Evolutionary conservation across 768 basidiomycete genomes (phyloP), one percentile per base, ranked within the genome.

Genomic region (Galerina sulciceps): DNA sequence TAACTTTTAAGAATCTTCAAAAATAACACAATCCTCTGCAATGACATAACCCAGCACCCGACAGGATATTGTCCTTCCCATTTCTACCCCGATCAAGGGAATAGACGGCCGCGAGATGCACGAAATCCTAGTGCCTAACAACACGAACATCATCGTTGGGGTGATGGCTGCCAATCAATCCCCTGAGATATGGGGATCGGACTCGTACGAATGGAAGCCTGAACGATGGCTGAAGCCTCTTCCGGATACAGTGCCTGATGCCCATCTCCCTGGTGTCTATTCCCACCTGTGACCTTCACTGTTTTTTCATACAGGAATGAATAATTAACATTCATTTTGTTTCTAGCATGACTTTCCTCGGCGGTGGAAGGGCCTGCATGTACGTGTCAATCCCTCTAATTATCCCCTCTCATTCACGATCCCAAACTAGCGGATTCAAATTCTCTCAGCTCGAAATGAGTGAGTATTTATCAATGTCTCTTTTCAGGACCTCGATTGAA

Each of bases 401-500:
- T 4, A 5, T 8, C 10, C 18, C 18, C 26, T 23, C 18, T 10
- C 22, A 26, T 37, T n/a, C 10, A 26, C 31, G 34, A 35, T 3
- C 1, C 36, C n/a, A 17, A n/a, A 5, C 4, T 40, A 66, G 62
- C 22, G 79, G 78, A 41, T 79, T 79, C 71, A 78, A 78, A 57
- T 79, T 77, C 65, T 74, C 78, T 8, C 73, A 76, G 57, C 64
- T 81, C n/a, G 77, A 78, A 59, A 78, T 77, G 69, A 80, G 79
- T 79, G 49, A 26, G 75, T 74, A 9, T 4, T 11, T 5, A 36
- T 10, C 36, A 18, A 31, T 35, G 4, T 6, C 10, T 23, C 23
- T 14, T 41, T 37, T 26, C 10, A 2, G 18, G 41, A 14, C 17
- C 22, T 22, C 14, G 13, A 4, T 5, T 4, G 20, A 10, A 15